A percentile compares a stretch with the other conserved stretches of the same genome.
These are phyloP conservation scores for Rhizoclosmatium globosum DNA, from an alignment of 192 early-diverging fungal genomes.

Conservation along the genomic window DNA sequence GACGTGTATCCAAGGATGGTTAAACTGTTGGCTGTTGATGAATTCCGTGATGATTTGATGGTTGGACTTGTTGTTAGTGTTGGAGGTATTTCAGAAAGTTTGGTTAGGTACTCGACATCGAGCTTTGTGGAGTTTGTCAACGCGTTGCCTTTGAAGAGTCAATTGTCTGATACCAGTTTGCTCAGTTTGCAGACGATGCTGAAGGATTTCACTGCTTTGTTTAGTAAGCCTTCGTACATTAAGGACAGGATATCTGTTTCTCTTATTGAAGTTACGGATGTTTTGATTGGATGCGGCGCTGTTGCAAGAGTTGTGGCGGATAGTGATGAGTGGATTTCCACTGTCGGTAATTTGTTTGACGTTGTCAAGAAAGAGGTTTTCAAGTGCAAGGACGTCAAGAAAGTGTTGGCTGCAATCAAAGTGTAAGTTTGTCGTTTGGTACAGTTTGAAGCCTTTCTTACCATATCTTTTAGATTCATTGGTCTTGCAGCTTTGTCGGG, in stretches of 20 bases:
- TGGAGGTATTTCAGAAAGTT: conserved; percentile 80
- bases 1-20: conserved; percentile 73
- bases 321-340: conserved; percentile 23
- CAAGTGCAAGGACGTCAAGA: conserved; percentile 67
- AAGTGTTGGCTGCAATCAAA: conserved; percentile 68
- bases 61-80: conserved; percentile 77
- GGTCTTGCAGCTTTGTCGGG: conserved; percentile 53
- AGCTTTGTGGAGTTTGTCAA: conserved; percentile 68
- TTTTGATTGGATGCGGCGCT: conserved; percentile 66
- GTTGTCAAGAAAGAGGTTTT: conserved; percentile 55
- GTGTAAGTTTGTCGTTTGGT: conserved; percentile 56
- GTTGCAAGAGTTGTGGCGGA: conserved; percentile 40
- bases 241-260: conserved; percentile 75
- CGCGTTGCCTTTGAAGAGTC: conserved; percentile 45
- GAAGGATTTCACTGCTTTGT: conserved; percentile 13
- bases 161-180: not conserved
- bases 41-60: conserved; percentile 67
- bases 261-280: conserved; percentile 71
- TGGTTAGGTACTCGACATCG: conserved; percentile 74
- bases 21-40: conserved; percentile 57
- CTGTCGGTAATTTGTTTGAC: conserved; percentile 50
- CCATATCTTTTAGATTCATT: conserved; percentile 49
- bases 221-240: conserved; percentile 46
- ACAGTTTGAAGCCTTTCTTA: not conserved
- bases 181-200: conserved; percentile 25